These are phyloP conservation scores for Pseudocercospora fijiensis DNA, from an alignment of 2,329 filamentous ascomycete genomes.

Conservation along the genomic window DNA sequence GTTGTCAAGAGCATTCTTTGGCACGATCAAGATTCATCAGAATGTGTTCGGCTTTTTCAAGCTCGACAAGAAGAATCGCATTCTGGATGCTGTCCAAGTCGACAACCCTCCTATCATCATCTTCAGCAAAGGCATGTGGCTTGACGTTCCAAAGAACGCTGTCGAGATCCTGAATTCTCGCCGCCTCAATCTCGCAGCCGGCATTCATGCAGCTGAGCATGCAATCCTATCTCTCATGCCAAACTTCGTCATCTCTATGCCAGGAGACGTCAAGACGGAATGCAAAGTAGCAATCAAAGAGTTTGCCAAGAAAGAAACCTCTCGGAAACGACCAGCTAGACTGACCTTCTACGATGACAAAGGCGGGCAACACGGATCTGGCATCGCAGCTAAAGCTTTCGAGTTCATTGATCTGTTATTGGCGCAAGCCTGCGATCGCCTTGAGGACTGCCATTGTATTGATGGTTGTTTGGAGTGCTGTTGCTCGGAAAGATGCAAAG, in stretches of 20 bases:
- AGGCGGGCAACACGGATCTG: conserved; percentile 77
- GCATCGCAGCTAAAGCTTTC: conserved; percentile 89
- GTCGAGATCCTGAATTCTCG: conserved; percentile 74
- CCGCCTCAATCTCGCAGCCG: conserved; percentile 76
- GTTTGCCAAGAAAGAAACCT: conserved; percentile 67
- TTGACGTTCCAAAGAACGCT: conserved; percentile 78
- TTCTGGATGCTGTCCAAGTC: conserved; percentile 88
- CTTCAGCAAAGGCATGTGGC: conserved; percentile 87
- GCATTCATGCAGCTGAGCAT: conserved; percentile 93
- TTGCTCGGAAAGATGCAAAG: conserved; percentile 77
- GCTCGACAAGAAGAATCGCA: conserved; percentile 77
- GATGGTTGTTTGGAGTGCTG: conserved; percentile 90
- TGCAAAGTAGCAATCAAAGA: conserved; percentile 90
- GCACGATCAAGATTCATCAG: conserved; percentile 79
- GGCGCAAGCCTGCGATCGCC: conserved; percentile 69
- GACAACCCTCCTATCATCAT: conserved; percentile 89
- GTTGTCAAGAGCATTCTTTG: conserved; percentile 74
- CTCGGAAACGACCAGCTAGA: conserved; percentile 78
- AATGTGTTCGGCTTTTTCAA: conserved; percentile 98
- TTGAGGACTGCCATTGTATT: conserved; percentile 72
- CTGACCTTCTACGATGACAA: conserved; percentile 95
- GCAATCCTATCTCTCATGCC: conserved; percentile 83
- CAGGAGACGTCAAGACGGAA: conserved; percentile 89
- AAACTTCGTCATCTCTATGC: conserved; percentile 84
- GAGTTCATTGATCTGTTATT: conserved; percentile 84